Percentiles rank a stretch among this genome's conserved stretches.
phyloP scores from a whole-genome alignment of 768 basidiomycete genomes.

The Boletus subparvulus region DNA sequence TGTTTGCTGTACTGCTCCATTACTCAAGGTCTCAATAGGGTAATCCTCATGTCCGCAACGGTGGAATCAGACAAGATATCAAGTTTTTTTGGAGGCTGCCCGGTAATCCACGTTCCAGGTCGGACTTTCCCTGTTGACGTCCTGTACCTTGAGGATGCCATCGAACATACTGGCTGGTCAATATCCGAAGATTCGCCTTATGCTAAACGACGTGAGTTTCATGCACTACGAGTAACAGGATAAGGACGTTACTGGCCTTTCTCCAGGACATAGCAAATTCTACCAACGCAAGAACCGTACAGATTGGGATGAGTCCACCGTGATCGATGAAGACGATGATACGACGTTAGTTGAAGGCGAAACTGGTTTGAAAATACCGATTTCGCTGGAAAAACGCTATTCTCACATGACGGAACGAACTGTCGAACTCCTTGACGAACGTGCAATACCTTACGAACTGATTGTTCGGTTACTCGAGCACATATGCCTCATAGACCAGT shows the following conservation, averaged over 20 bases:
- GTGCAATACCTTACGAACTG: constrained; percentile 88
- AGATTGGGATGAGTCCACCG: constrained; percentile 80
- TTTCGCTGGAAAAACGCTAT: constrained; percentile 77
- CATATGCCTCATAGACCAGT: constrained; percentile 68
- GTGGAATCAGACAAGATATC: constrained; percentile 91
- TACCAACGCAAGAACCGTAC: constrained; percentile 56
- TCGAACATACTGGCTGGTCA: constrained; percentile 78
- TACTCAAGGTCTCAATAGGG: constrained; percentile 43
- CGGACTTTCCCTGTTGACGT: constrained; percentile 92
- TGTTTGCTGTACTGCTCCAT: background rate
- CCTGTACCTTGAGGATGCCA: constrained; percentile 86
- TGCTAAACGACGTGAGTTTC: constrained; percentile 60
- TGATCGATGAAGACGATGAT: constrained; percentile 65
- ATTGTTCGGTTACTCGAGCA: constrained; percentile 80
- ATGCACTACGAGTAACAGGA: background rate
- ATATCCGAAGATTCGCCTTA: constrained; percentile 81
- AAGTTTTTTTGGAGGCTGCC: constrained; percentile 81
- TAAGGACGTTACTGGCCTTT: background rate
- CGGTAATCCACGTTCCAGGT: constrained; percentile 85
- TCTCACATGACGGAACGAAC: constrained; percentile 71
- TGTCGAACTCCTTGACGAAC: constrained; percentile 83
- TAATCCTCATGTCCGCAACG: constrained; percentile 97
- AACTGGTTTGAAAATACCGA: constrained; percentile 22
- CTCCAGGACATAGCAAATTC: constrained; percentile 60
- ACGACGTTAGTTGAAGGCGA: constrained; percentile 34